Evolutionary conservation across 768 basidiomycete genomes (phyloP), one percentile per base, ranked within the genome.

Genomic region (Collybia sp.): DNA sequence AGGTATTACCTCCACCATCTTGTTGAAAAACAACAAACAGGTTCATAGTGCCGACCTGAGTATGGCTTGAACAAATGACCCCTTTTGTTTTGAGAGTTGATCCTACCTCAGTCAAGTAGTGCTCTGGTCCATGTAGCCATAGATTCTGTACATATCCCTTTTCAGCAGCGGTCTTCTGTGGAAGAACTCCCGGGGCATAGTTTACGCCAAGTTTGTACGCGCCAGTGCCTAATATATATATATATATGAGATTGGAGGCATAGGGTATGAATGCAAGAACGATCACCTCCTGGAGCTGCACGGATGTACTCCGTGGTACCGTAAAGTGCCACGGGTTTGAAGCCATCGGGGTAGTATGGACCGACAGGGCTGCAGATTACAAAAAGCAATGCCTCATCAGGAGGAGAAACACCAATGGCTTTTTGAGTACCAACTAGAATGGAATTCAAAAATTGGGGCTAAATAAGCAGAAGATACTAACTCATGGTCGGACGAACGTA

Each of bases 31-130:
- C 88, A 37, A 85, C 80, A 50, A 94, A 94, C 61, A 93, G 66
- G 65, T 95, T 95, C 93, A 94, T 94, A 1, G 91, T 92, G 35
- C 93, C 93, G 35, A 92, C 91, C 66, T 69, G 25, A 77, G 70
- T 59, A 51, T 76, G 70, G 42, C 76, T 71, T 2, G 70, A 34
- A 18, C 32, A 32, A 41, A 13, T 5, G 13, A 25, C 20, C n/a
- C 2, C 43, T n/a, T n/a, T n/a, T 25, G 8, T 25, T 3, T 25
- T 25, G 25, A n/a, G n/a, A n/a, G 25, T 25, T 25, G 25, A 25
- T 25, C 56, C 11, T 13, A 66, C 69, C 65, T 82, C 80, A 1
- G 80, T 81, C 32, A 82, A 63, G 52, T 73, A 60, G 44, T 74
- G 76, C 13, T 82, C 78, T 1, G 84, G 72, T 0, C 92, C 93